Evolutionary conservation across 768 basidiomycete genomes (phyloP).

Genomic region (Pluteus cervinus): DNA sequence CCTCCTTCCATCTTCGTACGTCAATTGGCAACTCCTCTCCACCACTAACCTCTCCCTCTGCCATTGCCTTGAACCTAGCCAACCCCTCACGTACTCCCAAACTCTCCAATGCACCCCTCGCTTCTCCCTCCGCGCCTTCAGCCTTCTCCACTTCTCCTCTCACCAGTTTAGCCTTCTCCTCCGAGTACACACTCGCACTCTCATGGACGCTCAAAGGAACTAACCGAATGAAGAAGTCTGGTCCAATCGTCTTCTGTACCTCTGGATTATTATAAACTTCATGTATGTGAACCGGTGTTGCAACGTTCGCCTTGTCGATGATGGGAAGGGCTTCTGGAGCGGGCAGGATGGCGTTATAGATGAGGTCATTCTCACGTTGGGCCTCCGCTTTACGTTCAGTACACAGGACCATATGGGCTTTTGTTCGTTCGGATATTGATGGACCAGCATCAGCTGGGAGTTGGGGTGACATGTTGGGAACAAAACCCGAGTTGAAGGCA

Average conservation of each 20-base stretch:
- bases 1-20: slow-evolving; percentile 67
- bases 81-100: slow-evolving; percentile 73
- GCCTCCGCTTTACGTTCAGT: slow-evolving; percentile 72
- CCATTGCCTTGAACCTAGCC: slow-evolving; percentile 63
- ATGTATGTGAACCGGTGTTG: slow-evolving; percentile 85
- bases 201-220: slow-evolving; percentile 94
- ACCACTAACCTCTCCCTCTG: slow-evolving; percentile 55
- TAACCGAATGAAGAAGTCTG: slow-evolving; percentile 81
- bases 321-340: slow-evolving; percentile 68
- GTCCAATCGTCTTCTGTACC: slow-evolving; percentile 91
- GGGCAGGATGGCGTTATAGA: slow-evolving; percentile 90
- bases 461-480: slow-evolving; percentile 68
- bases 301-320: slow-evolving; percentile 80
- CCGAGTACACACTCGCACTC: slow-evolving; percentile 93
- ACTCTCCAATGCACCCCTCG: slow-evolving; percentile 71
- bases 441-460: slow-evolving; percentile 83
- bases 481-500: slow-evolving; percentile 66
- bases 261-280: slow-evolving; percentile 89
- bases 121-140: slow-evolving; percentile 78
- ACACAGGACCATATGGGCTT: slow-evolving; percentile 73
- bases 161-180: slow-evolving; percentile 94
- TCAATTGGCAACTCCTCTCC: slow-evolving; percentile 67
- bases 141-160: slow-evolving; percentile 84
- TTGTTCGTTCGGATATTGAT: slow-evolving; percentile 76
- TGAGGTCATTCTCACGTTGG: slow-evolving; percentile 89